phyloP scores from a whole-genome alignment of 75 land plant genomes.

The Chamaecyparis obtusa region DNA sequence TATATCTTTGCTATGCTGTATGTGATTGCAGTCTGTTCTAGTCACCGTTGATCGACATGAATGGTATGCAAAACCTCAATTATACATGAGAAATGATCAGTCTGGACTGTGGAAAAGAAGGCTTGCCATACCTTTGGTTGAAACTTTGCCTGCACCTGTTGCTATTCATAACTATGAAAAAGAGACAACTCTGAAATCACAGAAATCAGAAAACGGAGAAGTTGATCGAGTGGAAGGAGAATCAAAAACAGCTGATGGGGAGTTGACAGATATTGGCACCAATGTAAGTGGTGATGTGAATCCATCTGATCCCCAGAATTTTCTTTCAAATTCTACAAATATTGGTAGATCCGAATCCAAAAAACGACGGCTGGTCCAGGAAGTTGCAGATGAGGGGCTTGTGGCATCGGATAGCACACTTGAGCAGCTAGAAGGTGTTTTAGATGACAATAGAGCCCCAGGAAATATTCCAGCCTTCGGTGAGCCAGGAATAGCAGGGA shows the following conservation, averaged over 20 bases:
- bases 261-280: conserved; percentile 14
- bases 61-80: conserved; percentile 90
- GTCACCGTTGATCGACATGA: conserved; percentile 95
- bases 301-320: conserved; percentile 7
- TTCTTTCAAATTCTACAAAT: conserved; percentile 10
- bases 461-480: conserved; percentile 16
- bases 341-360: conserved; percentile 36
- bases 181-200: conserved; percentile 4
- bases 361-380: conserved; percentile 52
- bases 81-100: conserved; percentile 79
- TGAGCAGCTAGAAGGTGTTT: conserved; percentile 28
- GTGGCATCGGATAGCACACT: conserved; percentile 28
- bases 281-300: conserved; percentile 27
- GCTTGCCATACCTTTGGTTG: conserved; percentile 39
- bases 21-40: conserved; percentile 77
- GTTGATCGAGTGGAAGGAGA: conserved; percentile 13
- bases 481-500: conserved; percentile 21
- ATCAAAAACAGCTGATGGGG: neutral
- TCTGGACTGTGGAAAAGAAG: conserved; percentile 73
- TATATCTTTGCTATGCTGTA: neutral
- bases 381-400: conserved; percentile 31
- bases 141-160: conserved; percentile 13
- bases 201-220: conserved; percentile 2
- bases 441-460: conserved; percentile 14
- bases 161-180: conserved; percentile 14